phyloP scores from a whole-genome alignment of 2,329 filamentous ascomycete species.

The Plenodomus lindquistii region DNA sequence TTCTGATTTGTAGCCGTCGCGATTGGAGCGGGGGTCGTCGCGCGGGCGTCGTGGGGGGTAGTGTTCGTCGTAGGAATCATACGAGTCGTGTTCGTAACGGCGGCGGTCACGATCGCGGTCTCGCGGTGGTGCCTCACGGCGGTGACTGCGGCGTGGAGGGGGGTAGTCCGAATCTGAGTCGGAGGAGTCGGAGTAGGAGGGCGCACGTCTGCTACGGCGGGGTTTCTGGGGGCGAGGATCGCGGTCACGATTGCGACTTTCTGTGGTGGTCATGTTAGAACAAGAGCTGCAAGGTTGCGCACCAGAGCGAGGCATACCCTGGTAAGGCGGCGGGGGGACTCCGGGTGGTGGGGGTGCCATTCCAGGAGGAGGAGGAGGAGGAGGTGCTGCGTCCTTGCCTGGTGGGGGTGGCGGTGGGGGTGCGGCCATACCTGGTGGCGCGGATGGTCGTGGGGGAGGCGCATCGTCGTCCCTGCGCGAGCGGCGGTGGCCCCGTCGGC shows the following conservation, averaged over 20 bases:
- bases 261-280: neutral
- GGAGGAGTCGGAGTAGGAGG: conserved; percentile 19
- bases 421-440: conserved; percentile 9
- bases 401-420: conserved; percentile 11
- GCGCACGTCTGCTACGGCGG: conserved; percentile 19
- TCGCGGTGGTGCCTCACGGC: conserved; percentile 16
- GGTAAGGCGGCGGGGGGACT: conserved; percentile 1
- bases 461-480: conserved; percentile 20
- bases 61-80: conserved; percentile 35
- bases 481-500: conserved; percentile 24
- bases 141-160: conserved; percentile 26
- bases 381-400: neutral
- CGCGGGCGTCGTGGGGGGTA: conserved; percentile 20
- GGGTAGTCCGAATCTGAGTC: conserved; percentile 23
- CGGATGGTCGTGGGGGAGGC: conserved; percentile 16
- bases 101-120: conserved; percentile 19
- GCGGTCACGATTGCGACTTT: neutral
- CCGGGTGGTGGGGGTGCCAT: conserved; percentile 9
- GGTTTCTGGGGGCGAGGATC: conserved; percentile 5
- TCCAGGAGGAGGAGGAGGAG: conserved; percentile 1
- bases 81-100: conserved; percentile 18
- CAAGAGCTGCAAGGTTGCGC: neutral
- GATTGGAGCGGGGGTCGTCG: conserved; percentile 14
- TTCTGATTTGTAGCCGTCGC: conserved; percentile 30
- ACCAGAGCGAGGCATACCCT: conserved; percentile 3